Evolutionary conservation across 1,139 yeast genomes (phyloP), one percentile per base, ranked within the genome.

Genomic region (Yamadazyma jaroonii): DNA sequence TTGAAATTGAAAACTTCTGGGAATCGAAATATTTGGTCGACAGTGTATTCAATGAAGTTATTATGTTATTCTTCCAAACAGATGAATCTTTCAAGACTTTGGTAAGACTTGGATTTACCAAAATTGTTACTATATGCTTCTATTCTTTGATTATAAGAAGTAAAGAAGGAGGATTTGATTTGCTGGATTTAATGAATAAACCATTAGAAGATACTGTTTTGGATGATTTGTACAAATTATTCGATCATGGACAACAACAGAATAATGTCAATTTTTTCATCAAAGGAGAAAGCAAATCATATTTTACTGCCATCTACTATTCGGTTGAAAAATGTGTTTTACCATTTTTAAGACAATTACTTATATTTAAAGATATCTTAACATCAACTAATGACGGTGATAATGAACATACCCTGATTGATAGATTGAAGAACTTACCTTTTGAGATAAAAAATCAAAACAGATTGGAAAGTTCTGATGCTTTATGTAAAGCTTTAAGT

Each of bases 61-160:
- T 72, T 9, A 48, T 60, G 29, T 47, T 72, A 14, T 73, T 57
- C 37, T 67, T 74, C 45, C 75, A 71, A 47, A 67, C 75, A 2
- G 67, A 64, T 36, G 76, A 72, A 42, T 68, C 79, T 0, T 58
- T 68, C 21, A 42, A 45, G 4, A 59, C 72, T 0, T 46, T 67
- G 30, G 54, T 63, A 4, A 52, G 63, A 23, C 41, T 59, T 12
- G 70, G 67, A 1, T 52, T 59, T 44, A 45, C 58, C 3, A 66
- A 64, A 37, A 37, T 57, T 24, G 46, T 68, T 21, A 52, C 62
- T 1, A 39, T 55, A 7, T 45, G 53, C 10, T 37, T 56, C 6
- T 52, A 44, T 39, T 57, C 65, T 2, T 35, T 64, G 3, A 31
- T 40, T 5, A 24, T 32, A 2, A 42, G 53, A 29, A 27, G 38